Conservation (phyloP, 2,329 filamentous ascomycete genomes). For the Aspergillus udagawae region DNA sequence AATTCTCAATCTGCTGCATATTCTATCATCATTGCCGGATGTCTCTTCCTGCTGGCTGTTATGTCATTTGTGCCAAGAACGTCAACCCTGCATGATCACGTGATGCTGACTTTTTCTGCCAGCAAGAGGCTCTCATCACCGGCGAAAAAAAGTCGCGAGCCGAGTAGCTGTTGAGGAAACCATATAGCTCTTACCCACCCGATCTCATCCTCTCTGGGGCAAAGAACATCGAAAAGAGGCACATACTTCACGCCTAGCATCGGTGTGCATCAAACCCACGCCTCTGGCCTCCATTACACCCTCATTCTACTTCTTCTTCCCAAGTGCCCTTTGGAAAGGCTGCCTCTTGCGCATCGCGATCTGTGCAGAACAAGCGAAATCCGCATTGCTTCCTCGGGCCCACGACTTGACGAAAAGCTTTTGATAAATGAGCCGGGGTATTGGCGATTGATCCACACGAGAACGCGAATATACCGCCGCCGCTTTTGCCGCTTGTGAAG, state of each 20-base stretch:
- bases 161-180: background rate
- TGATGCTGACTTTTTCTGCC: background rate
- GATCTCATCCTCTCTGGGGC: conserved; percentile 6
- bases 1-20: background rate
- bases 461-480: background rate
- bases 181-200: background rate
- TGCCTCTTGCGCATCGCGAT: conserved; percentile 16
- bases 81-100: background rate
- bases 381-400: background rate
- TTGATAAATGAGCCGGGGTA: background rate
- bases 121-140: background rate
- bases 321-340: conserved; percentile 1
- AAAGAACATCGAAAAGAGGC: conserved; percentile 12
- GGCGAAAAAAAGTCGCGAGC: background rate
- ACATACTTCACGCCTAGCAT: background rate
- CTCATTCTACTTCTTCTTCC: background rate
- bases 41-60: background rate
- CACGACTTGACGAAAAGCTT: background rate
- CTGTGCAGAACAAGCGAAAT: conserved; percentile 4
- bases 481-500: conserved; percentile 1
- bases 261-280: conserved; percentile 1
- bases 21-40: background rate
- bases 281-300: conserved; percentile 8
- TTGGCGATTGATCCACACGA: background rate
- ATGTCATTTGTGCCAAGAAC: background rate